Percentiles rank a stretch among this genome's conserved stretches.
Conservation (phyloP, 768 basidiomycete species). For the Pleurotus djamor region DNA sequence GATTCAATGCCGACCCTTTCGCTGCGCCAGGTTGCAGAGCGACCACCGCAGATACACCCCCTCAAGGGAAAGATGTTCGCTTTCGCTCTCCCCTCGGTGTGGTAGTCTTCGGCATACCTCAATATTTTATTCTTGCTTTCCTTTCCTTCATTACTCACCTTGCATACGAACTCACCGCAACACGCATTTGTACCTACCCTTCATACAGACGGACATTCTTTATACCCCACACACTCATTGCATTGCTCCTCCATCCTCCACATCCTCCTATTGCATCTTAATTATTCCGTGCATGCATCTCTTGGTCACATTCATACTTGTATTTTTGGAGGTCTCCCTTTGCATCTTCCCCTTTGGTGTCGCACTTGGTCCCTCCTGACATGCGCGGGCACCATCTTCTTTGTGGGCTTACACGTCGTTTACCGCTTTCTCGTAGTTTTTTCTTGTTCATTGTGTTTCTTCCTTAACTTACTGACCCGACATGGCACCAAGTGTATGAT, state of each 20-base stretch:
- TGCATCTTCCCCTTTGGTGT: neutral
- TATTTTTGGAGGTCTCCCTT: conserved; percentile 1
- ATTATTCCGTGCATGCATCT: neutral
- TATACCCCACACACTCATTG: conserved; percentile 1
- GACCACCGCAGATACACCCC: conserved; percentile 33
- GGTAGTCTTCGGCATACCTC: conserved; percentile 39
- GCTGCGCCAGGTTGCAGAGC: conserved; percentile 21
- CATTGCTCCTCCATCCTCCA: neutral
- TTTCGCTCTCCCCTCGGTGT: conserved; percentile 55
- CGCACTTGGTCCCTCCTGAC: no score
- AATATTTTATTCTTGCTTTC: conserved; percentile 16
- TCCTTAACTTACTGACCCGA: no score
- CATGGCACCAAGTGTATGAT: no score
- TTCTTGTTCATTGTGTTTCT: no score
- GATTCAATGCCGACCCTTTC: conserved; percentile 37
- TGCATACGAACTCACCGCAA: neutral
- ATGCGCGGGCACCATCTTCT: no score
- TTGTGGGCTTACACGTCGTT: no score
- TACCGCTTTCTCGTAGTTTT: no score
- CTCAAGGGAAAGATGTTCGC: conserved; percentile 66
- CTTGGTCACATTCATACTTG: neutral
- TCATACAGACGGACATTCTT: neutral
- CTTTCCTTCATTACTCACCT: conserved; percentile 12
- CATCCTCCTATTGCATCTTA: neutral
- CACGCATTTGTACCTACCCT: neutral